phyloP scores from a whole-genome alignment of 768 basidiomycete genomes.

The Russula virescens region DNA sequence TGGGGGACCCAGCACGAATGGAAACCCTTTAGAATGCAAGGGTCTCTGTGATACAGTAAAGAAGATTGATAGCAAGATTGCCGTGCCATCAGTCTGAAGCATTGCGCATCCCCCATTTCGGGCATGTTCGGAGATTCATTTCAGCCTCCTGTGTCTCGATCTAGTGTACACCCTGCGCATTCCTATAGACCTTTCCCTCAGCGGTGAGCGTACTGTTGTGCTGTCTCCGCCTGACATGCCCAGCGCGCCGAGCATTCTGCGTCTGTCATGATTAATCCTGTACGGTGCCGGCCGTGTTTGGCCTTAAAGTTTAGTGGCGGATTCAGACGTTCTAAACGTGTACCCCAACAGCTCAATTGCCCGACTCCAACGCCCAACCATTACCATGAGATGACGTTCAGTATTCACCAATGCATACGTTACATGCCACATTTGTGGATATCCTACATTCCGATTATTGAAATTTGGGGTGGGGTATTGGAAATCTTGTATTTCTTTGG shows the following conservation, averaged over 20 bases:
- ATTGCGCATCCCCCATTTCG: background rate
- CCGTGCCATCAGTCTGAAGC: background rate
- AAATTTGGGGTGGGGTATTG: background rate
- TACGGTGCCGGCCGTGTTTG: too few relatives aligned
- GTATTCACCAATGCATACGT: too few relatives aligned
- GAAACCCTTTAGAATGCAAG: too few relatives aligned
- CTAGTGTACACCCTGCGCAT: background rate
- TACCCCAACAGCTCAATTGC: background rate
- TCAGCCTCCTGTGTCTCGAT: background rate
- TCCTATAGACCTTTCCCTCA: background rate
- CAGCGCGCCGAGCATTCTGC: background rate
- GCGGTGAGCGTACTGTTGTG: background rate
- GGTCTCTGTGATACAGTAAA: background rate
- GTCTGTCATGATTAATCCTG: background rate
- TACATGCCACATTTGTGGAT: too few relatives aligned
- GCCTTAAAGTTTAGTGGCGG: constrained; percentile 7
- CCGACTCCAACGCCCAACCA: background rate
- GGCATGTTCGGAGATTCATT: background rate
- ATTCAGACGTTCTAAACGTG: background rate
- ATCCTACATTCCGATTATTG: too few relatives aligned
- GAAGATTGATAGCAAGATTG: background rate
- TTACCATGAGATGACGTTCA: constrained; percentile 1
- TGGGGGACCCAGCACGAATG: too few relatives aligned
- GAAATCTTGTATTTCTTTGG: background rate
- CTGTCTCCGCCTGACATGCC: background rate